Evolutionary conservation across 306 rosid genomes (phyloP).

Genomic region (Pyrus pyrifolia): DNA sequence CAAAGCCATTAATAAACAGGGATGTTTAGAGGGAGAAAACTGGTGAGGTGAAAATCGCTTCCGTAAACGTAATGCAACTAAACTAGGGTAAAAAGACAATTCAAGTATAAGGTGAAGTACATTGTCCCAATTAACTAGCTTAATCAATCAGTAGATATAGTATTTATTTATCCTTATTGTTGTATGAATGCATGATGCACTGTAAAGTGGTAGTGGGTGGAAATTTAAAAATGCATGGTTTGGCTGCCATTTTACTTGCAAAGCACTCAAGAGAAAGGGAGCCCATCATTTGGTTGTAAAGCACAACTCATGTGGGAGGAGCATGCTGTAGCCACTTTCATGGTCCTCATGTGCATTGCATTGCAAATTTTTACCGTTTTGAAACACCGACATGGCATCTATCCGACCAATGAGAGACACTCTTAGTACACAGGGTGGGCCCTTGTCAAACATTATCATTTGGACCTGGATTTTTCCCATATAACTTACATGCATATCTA

Average conservation of each 20-base stretch:
- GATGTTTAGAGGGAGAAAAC: too few relatives aligned
- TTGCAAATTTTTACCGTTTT: neutral
- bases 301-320: neutral
- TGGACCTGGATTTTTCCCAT: neutral
- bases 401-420: neutral
- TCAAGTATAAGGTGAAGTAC: too few relatives aligned
- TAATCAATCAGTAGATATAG: too few relatives aligned
- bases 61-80: too few relatives aligned
- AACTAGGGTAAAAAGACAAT: too few relatives aligned
- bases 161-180: too few relatives aligned
- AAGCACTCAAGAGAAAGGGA: neutral
- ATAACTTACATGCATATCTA: too few relatives aligned
- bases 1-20: too few relatives aligned
- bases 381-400: neutral
- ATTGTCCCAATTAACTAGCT: too few relatives aligned
- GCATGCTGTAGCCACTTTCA: neutral
- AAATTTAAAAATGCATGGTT: neutral
- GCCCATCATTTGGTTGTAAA: slow-evolving; percentile 1
- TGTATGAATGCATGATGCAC: neutral
- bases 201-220: neutral
- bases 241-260: neutral
- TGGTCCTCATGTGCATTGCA: neutral
- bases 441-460: neutral
- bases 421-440: neutral
- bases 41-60: too few relatives aligned